These are phyloP conservation scores for Suillus americanus DNA, from an alignment of 768 basidiomycete species.

Conservation along the genomic window DNA sequence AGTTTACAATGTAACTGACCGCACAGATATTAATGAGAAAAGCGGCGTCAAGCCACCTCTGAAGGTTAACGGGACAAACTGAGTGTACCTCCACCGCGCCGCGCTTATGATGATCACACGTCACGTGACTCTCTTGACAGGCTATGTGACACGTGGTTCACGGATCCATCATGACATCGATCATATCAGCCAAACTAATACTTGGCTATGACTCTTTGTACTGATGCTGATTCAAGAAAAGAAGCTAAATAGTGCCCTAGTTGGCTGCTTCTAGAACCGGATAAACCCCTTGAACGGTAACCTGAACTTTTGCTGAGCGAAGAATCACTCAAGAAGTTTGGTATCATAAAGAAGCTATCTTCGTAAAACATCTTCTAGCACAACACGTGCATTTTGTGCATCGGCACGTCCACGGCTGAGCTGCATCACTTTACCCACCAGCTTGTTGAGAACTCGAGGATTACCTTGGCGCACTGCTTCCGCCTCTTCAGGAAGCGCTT, in stretches of 20 bases:
- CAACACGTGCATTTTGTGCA: slow-evolving; percentile 54
- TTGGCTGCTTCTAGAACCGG: no score
- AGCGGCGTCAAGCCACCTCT: background rate
- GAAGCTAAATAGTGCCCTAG: background rate
- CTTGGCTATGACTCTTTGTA: background rate
- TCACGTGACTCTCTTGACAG: background rate
- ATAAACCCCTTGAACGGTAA: background rate
- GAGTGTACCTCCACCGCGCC: background rate
- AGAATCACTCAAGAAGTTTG: background rate
- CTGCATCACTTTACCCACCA: slow-evolving; percentile 88
- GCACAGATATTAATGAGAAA: background rate
- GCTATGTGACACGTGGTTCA: no score
- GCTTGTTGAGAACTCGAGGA: slow-evolving; percentile 65
- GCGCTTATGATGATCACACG: background rate
- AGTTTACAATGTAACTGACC: background rate
- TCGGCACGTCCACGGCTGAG: slow-evolving; percentile 76
- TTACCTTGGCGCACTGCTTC: slow-evolving; percentile 68
- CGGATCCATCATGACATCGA: no score
- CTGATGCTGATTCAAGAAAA: background rate
- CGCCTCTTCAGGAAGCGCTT: slow-evolving; percentile 63
- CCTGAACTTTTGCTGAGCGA: background rate
- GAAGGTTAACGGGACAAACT: background rate
- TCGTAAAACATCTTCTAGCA: slow-evolving; percentile 48
- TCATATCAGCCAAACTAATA: background rate
- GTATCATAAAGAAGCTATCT: background rate